Conservation (phyloP, 768 basidiomycete species). For the Podaxis sp. region DNA sequence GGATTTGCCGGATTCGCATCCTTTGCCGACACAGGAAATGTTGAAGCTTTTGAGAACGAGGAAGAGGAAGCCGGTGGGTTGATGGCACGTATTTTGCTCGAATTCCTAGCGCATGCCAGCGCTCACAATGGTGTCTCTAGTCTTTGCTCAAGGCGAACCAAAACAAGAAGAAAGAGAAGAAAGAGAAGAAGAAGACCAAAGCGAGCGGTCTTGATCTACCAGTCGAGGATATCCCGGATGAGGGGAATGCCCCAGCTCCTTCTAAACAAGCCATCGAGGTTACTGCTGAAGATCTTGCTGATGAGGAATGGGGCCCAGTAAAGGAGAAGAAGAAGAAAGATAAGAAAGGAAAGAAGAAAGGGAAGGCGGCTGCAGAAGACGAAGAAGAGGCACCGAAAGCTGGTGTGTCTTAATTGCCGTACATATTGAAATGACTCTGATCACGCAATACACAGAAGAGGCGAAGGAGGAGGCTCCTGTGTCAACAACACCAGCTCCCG, state of each 20-base stretch:
- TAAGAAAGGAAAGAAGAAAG: conserved; percentile 57
- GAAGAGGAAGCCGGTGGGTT: conserved; percentile 71
- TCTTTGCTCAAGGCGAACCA: conserved; percentile 53
- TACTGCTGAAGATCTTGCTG: conserved; percentile 69
- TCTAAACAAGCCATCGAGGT: conserved; percentile 44
- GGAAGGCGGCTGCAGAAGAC: conserved; percentile 34
- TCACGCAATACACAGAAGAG: conserved; percentile 4
- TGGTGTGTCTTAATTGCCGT: not conserved
- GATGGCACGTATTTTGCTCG: conserved; percentile 47
- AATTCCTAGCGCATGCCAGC: not conserved
- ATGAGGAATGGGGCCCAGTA: conserved; percentile 67
- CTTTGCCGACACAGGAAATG: conserved; percentile 38
- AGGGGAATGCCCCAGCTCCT: conserved; percentile 21
- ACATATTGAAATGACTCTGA: not conserved
- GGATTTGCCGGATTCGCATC: conserved; percentile 52
- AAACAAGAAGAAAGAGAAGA: conserved; percentile 41
- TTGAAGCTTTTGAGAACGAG: conserved; percentile 42
- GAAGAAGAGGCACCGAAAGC: conserved; percentile 19
- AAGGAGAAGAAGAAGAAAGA: conserved; percentile 62
- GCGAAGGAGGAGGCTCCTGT: conserved; percentile 17
- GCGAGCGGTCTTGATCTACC: conserved; percentile 27
- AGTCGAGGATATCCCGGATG: conserved; percentile 18
- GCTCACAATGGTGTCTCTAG: conserved; percentile 27
- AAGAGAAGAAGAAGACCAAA: conserved; percentile 53
- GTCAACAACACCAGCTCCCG: conserved; percentile 21